Evolutionary conservation across 352 stramenopile species (phyloP).

Genomic region (Achlya hypogyna): DNA sequence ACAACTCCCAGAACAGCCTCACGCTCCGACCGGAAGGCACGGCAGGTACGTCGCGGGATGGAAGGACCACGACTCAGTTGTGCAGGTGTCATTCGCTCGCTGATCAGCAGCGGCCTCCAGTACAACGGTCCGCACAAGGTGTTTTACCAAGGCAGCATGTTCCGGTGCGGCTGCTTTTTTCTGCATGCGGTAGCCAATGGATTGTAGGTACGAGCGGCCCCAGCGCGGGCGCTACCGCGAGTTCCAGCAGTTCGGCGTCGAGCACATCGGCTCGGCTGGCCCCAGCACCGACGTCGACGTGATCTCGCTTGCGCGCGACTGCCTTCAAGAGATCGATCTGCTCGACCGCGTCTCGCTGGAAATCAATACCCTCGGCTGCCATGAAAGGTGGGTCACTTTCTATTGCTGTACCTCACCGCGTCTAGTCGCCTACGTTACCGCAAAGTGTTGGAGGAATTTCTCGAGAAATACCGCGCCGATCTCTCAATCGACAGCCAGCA

Average conservation of each 20-base stretch:
- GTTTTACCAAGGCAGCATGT: constrained; percentile 82
- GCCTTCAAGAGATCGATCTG: constrained; percentile 45
- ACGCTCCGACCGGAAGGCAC: constrained; percentile 79
- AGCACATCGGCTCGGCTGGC: constrained; percentile 72
- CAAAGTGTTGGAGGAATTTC: constrained; percentile 49
- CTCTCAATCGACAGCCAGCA: constrained; percentile 68
- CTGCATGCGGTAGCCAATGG: too few relatives aligned
- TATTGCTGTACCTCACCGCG: background rate
- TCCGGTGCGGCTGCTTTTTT: constrained; percentile 34
- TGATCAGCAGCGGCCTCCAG: constrained; percentile 72
- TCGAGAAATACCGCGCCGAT: constrained; percentile 47
- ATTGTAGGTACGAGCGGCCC: constrained; percentile 69
- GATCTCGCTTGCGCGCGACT: constrained; percentile 66
- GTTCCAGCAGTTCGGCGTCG: constrained; percentile 83
- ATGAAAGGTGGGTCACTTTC: constrained; percentile 42
- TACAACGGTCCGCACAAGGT: constrained; percentile 70
- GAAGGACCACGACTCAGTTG: background rate
- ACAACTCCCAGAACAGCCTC: constrained; percentile 82
- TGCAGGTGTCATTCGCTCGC: constrained; percentile 58
- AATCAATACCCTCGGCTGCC: constrained; percentile 74
- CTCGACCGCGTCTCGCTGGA: constrained; percentile 51
- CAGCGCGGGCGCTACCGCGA: constrained; percentile 79
- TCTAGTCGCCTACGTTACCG: constrained; percentile 59
- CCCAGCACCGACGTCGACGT: constrained; percentile 77
- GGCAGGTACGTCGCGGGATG: constrained; percentile 28